phyloP scores from a whole-genome alignment of 345 rosid genomes.

The Capsella bursapastoris region DNA sequence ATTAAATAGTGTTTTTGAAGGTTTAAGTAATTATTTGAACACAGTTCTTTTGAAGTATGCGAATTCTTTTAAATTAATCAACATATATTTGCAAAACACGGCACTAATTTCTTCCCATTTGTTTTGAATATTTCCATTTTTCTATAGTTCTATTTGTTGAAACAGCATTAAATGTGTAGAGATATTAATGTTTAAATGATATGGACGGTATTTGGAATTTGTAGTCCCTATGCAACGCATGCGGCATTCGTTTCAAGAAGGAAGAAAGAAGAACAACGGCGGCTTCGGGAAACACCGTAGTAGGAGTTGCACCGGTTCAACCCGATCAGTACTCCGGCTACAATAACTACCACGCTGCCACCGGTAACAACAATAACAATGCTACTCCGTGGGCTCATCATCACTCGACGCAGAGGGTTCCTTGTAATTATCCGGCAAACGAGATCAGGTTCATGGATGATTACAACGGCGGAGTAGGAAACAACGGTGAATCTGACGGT shows the following conservation, averaged over 20 bases:
- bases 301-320: conserved; percentile 36
- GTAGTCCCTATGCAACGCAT: conserved; percentile 95
- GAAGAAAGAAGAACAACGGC: conserved; percentile 89
- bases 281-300: conserved; percentile 45
- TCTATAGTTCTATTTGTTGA: conserved; percentile 21
- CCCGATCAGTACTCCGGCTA: conserved; percentile 47
- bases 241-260: conserved; percentile 93
- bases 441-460: conserved; percentile 81
- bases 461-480: conserved; percentile 36
- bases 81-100: not conserved
- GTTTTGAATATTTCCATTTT: no score
- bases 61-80: not conserved
- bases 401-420: conserved; percentile 56
- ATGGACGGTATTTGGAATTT: conserved; percentile 33
- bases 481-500: conserved; percentile 56
- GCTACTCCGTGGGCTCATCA: conserved; percentile 50
- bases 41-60: not conserved
- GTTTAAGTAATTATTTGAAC: not conserved
- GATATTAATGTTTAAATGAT: conserved; percentile 32
- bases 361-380: conserved; percentile 32
- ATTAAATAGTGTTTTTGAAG: not conserved
- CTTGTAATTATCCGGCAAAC: conserved; percentile 54
- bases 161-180: conserved; percentile 26
- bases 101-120: not conserved
- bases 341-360: conserved; percentile 31